These are phyloP conservation scores for Fraxinus excelsior DNA, from an alignment of 257 asterid genomes.

Conservation along the genomic window DNA sequence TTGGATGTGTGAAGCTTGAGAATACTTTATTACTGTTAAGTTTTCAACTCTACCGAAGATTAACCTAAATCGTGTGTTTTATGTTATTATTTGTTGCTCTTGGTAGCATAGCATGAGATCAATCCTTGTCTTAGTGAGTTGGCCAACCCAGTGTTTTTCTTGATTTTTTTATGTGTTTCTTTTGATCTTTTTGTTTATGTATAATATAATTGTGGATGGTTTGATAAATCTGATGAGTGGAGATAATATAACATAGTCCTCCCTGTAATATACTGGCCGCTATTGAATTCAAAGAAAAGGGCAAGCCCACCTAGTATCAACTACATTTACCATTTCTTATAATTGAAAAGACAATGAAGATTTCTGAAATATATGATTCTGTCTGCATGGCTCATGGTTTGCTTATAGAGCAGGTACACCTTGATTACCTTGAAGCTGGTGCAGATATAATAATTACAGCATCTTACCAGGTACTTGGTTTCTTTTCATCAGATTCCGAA, in stretches of 20 bases:
- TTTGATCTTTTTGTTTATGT: too few species aligned
- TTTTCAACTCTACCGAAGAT: too few species aligned
- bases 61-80: too few species aligned
- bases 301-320: neutral
- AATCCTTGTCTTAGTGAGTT: too few species aligned
- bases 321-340: neutral
- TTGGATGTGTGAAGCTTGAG: too few species aligned
- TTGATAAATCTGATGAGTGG: too few species aligned
- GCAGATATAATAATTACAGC: conserved; percentile 79
- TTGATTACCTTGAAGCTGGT: conserved; percentile 95
- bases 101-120: too few species aligned
- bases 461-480: conserved; percentile 72
- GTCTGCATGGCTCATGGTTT: conserved; percentile 17
- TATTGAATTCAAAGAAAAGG: neutral
- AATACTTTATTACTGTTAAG: too few species aligned
- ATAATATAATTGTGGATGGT: neutral
- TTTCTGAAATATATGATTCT: neutral
- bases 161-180: too few species aligned
- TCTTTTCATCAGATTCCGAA: neutral
- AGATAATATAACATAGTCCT: neutral
- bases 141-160: too few species aligned
- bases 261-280: neutral
- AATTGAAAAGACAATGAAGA: neutral
- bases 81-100: too few species aligned
- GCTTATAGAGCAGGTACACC: conserved; percentile 73